phyloP scores from a whole-genome alignment of 208 protist genomes.

The Acanthamoeba divionensis region DNA sequence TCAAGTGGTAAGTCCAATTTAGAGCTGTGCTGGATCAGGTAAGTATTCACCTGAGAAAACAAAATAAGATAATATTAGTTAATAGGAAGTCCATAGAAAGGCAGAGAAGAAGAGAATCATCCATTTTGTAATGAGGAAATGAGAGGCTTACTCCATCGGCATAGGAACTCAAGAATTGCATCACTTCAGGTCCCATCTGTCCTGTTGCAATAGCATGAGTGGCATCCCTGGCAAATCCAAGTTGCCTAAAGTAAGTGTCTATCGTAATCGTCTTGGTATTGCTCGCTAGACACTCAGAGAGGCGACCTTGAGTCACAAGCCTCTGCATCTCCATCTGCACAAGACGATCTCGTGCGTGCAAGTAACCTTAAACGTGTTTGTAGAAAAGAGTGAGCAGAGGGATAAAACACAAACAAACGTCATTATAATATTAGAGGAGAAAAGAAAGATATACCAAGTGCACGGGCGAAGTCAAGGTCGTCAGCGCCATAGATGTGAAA shows the following conservation, averaged over 20 bases:
- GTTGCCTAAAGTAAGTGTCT: conserved; percentile 30
- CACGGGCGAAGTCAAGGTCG: conserved; percentile 12
- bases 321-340: conserved; percentile 38
- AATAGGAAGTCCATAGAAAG: too few species aligned
- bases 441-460: neutral
- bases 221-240: neutral
- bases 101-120: too few species aligned
- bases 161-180: too few species aligned
- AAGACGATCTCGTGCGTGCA: conserved; percentile 6
- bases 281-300: neutral
- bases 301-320: neutral
- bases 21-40: neutral
- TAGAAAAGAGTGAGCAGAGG: neutral
- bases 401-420: neutral
- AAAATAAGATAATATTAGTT: too few species aligned
- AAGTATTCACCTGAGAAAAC: neutral
- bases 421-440: neutral
- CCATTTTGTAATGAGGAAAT: neutral
- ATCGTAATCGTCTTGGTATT: neutral
- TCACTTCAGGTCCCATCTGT: too few species aligned
- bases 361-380: neutral
- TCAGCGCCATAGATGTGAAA: conserved; percentile 9
- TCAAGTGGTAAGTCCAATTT: neutral
- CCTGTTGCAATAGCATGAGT: too few species aligned
- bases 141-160: neutral